Percentiles rank a stretch among this genome's conserved stretches.
These are phyloP conservation scores for Blastocystis sp. DNA, from an alignment of 352 stramenopile species.

Conservation along the genomic window DNA sequence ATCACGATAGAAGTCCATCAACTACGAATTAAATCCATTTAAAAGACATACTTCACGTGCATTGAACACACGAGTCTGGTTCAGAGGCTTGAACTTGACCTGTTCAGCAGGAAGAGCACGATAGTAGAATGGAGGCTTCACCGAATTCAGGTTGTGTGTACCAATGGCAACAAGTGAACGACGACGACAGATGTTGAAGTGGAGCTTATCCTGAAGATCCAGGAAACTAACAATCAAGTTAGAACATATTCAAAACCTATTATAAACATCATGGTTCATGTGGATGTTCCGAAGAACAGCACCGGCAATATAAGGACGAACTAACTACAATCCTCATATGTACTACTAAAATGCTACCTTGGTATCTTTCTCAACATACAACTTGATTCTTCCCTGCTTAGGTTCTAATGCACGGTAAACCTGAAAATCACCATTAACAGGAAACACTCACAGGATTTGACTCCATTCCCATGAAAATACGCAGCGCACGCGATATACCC, in stretches of 20 bases:
- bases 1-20: slow-evolving; percentile 68
- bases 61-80: slow-evolving; percentile 83
- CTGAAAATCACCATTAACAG: background rate
- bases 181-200: slow-evolving; percentile 98
- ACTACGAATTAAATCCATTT: slow-evolving; percentile 86
- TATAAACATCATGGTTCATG: slow-evolving; percentile 91
- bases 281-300: slow-evolving; percentile 91
- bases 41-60: slow-evolving; percentile 89
- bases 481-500: slow-evolving; percentile 89
- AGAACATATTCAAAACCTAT: slow-evolving; percentile 73
- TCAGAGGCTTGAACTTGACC: slow-evolving; percentile 94
- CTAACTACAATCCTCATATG: slow-evolving; percentile 71
- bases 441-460: slow-evolving; percentile 76
- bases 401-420: slow-evolving; percentile 20
- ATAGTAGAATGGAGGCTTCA: slow-evolving; percentile 76
- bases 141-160: slow-evolving; percentile 89
- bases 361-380: slow-evolving; percentile 55
- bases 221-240: slow-evolving; percentile 84
- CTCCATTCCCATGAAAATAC: slow-evolving; percentile 93
- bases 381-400: slow-evolving; percentile 63
- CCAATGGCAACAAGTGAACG: slow-evolving; percentile 98
- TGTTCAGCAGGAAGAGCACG: slow-evolving; percentile 85
- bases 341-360: background rate
- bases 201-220: slow-evolving; percentile 98
- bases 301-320: slow-evolving; percentile 95